Evolutionary conservation across 2,329 filamentous ascomycete genomes (phyloP).

Genomic region (Cladosporium sp.): DNA sequence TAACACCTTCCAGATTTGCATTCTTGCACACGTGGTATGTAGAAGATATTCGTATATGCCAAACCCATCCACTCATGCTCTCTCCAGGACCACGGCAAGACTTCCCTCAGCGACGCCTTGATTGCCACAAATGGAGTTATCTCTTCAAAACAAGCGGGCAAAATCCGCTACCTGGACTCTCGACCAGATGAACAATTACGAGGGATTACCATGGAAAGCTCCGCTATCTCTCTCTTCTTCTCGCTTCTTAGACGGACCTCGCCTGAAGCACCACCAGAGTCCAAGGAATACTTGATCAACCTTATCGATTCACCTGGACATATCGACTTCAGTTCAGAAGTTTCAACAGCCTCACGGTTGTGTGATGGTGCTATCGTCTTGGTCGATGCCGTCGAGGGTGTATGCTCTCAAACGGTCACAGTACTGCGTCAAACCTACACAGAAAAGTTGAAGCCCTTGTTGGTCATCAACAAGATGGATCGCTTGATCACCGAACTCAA

Average conservation of each 20-base stretch:
- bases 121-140: conserved; percentile 99
- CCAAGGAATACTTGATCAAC: conserved; percentile 92
- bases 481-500: conserved; percentile 88
- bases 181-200: conserved; percentile 91
- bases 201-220: conserved; percentile 99
- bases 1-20: conserved; percentile 58
- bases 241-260: conserved; percentile 74
- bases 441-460: conserved; percentile 87
- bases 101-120: conserved; percentile 89
- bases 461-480: conserved; percentile 99
- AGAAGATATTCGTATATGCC: neutral
- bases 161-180: conserved; percentile 96
- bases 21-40: conserved; percentile 37
- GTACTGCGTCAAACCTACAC: conserved; percentile 92
- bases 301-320: conserved; percentile 96
- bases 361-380: conserved; percentile 93
- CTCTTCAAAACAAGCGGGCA: conserved; percentile 92
- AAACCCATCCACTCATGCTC: conserved; percentile 48
- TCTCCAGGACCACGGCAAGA: conserved; percentile 81
- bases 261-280: conserved; percentile 48
- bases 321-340: conserved; percentile 97
- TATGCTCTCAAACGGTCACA: conserved; percentile 97
- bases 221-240: conserved; percentile 93
- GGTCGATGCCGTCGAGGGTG: conserved; percentile 94
- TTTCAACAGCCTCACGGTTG: conserved; percentile 88